Evolutionary conservation across 257 asterid genomes (phyloP), one percentile per base, ranked within the genome.

Genomic region (Phtheirospermum japonicum): DNA sequence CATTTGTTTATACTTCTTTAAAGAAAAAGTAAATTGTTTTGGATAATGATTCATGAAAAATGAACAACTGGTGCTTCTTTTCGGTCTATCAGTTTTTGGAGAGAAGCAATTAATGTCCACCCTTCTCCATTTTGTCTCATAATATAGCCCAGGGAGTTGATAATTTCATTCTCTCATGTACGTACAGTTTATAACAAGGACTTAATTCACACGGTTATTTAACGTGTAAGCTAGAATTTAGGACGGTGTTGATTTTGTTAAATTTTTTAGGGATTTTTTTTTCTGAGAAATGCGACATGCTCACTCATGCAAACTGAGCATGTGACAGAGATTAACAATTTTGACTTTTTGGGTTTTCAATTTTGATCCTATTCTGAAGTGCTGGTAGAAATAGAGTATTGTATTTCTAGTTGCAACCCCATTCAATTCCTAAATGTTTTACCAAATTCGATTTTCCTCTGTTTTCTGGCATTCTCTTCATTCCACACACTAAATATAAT

Each of bases 401-500:
- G 54, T 36, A 33, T 59, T 50, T 4, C 33, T 19, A 42, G 48
- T 42, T 42, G 48, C 14, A 42, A 9, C 11, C 9, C 9, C 48
- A 42, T 42, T 12, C 16, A 13, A 11, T 42, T 9, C 40, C 14
- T 9, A 5, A 1, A 13, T 12, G 48, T 42, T 0, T 42, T 42
- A 42, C 14, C 48, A 42, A 42, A 42, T 42, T 32, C 20, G 9
- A 19, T 31, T 51, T 45, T 19, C 7, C 36, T 19, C 14, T 45
- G 61, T 53, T 28, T 50, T 26, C 12, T 31, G 36, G 7, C 52
- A 34, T 56, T 57, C 64, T 28, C 52, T 73, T 40, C 16, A 11
- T 66, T 31, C 8, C 33, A 19, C 31, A 33, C 59, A 48, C 67
- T 64, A 45, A 77, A 48, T 64, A 17, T 30, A 31, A 39, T 73